Evolutionary conservation across 371 early-diverging fungal genomes (phyloP), one percentile per base, ranked within the genome.

Genomic region (Mucor indicus): DNA sequence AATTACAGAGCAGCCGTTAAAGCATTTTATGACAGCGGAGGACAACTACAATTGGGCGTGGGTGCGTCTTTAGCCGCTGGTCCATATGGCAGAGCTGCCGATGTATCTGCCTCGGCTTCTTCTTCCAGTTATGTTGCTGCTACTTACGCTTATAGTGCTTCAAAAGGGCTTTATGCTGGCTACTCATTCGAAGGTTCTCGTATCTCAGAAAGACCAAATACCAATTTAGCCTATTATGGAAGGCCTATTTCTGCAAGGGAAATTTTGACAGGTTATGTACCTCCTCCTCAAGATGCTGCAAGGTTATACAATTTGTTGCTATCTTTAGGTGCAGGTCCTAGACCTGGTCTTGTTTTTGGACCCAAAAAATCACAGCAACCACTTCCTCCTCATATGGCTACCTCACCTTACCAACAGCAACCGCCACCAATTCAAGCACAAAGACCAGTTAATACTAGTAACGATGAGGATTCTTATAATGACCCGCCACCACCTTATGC

Each of bases 121-220:
- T 44, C 45, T n/a, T 44, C 35, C n/a, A 50, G 39, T 1, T 59
- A 72, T 45, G 40, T 68, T 38, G 56, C 72, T 11, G 72, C 69
- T 3, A 72, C 72, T 0, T 72, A 72, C 60, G 53, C 68, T 15
- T 72, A 72, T 24, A 61, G 64, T 39, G 12, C 58, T 15, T 70
- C 70, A 1, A 70, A 70, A 36, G 71, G 71, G 8, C 38, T 70
- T 7, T 70, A 50, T 46, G 31, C 46, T 23, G 71, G 72, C 1
- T 72, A 72, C 27, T 65, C 68, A 7, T 45, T 72, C 38, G 72
- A 68, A 44, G 72, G 72, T 25, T 57, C 66, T 13, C 64, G 63
- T 29, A 54, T 72, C 6, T 65, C 72, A 1, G 72, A 72, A 36
- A 44, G 72, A 12, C 47, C 47, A n/a, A 60, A 55, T 16, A 68